Evolutionary conservation across 306 rosid genomes (phyloP).

Genomic region (Corylus heterophylla): DNA sequence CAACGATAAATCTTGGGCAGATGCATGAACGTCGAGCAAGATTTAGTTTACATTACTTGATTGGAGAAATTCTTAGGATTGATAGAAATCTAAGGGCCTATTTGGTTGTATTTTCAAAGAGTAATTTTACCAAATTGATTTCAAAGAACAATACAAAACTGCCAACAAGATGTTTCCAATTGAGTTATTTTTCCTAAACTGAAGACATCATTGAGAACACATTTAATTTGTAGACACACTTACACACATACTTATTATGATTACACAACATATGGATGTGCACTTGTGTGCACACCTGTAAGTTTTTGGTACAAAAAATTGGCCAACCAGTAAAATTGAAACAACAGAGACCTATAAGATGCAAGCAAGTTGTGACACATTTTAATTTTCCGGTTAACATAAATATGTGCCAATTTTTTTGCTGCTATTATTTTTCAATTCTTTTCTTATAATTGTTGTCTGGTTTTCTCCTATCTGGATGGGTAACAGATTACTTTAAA

Average conservation of each 20-base stretch:
- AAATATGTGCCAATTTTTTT: background rate
- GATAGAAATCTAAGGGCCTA: no score
- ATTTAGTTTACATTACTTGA: no score
- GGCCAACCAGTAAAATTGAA: background rate
- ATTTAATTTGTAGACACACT: background rate
- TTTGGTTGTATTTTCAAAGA: no score
- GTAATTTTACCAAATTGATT: no score
- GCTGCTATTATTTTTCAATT: background rate
- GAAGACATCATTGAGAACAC: background rate
- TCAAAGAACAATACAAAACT: no score
- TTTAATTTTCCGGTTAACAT: background rate
- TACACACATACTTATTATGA: background rate
- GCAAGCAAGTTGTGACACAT: background rate
- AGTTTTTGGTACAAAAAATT: background rate
- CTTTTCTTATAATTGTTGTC: constrained; percentile 1
- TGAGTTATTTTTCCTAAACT: no score
- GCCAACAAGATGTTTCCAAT: no score
- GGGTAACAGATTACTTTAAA: background rate
- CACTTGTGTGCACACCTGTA: background rate
- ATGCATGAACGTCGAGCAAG: no score
- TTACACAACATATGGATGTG: background rate
- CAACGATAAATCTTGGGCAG: no score
- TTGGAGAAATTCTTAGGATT: no score
- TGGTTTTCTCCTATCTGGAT: background rate
- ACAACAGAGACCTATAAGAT: background rate